Percentiles rank a stretch among this genome's conserved stretches.
phyloP scores from a whole-genome alignment of 2,329 filamentous ascomycete genomes.

The Colletotrichum tabaci region DNA sequence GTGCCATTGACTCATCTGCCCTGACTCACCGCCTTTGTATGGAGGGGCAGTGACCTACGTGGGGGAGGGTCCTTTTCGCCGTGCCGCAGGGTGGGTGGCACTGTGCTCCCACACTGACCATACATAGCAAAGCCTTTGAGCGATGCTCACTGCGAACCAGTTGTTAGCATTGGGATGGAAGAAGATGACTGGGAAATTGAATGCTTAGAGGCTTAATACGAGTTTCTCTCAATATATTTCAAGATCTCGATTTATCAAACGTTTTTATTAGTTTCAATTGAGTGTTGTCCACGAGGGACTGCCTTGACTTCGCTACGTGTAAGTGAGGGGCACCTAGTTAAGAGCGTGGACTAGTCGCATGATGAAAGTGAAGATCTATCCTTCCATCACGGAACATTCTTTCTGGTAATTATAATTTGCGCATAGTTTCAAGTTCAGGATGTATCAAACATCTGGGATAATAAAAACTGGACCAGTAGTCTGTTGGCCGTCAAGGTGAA shows the following conservation, averaged over 20 bases:
- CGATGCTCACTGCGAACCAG: too few relatives aligned
- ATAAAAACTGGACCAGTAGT: background rate
- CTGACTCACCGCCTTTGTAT: slow-evolving; percentile 40
- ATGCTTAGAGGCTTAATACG: too few relatives aligned
- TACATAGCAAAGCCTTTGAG: background rate
- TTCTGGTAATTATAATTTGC: background rate
- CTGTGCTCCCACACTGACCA: slow-evolving; percentile 13
- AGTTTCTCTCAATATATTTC: background rate
- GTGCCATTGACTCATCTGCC: slow-evolving; percentile 40
- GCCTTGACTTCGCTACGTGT: background rate
- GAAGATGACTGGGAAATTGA: too few relatives aligned
- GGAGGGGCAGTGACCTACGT: slow-evolving; percentile 37
- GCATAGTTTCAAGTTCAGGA: background rate
- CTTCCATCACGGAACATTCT: too few relatives aligned
- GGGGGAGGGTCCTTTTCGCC: slow-evolving; percentile 32
- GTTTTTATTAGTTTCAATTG: background rate
- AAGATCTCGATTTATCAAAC: background rate
- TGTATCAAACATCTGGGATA: background rate
- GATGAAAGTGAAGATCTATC: background rate
- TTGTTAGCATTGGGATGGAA: too few relatives aligned
- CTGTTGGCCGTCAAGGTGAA: background rate
- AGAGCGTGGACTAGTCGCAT: background rate
- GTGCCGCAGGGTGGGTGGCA: background rate
- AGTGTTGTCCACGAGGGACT: background rate
- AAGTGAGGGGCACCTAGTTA: background rate